Conservation (phyloP, 2,329 filamentous ascomycete species). For the Aspergillus arachidicola region DNA sequence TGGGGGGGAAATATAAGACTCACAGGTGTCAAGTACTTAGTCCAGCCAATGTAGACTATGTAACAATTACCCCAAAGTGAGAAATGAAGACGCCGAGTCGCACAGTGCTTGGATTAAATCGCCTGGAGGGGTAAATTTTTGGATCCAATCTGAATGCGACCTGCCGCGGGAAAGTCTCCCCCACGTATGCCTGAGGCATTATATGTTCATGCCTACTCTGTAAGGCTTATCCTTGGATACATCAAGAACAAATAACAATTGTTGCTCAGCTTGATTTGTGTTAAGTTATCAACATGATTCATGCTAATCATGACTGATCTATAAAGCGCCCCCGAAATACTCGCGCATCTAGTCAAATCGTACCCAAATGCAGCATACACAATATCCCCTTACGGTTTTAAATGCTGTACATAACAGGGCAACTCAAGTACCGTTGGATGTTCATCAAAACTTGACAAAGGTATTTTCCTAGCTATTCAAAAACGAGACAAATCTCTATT, state of each 20-base stretch:
- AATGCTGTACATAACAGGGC: too few relatives aligned
- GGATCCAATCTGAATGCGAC: slow-evolving; percentile 14
- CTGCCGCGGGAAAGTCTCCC: slow-evolving; percentile 6
- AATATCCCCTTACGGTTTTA: background rate
- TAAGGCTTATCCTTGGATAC: background rate
- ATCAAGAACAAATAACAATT: background rate
- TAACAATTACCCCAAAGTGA: slow-evolving; percentile 11
- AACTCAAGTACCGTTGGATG: background rate
- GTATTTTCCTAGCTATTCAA: background rate
- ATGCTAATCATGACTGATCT: background rate
- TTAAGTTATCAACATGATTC: background rate
- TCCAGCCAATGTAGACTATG: slow-evolving; percentile 4
- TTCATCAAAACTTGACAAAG: background rate
- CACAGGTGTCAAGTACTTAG: background rate
- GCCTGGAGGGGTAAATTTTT: slow-evolving; percentile 40
- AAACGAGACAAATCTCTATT: background rate
- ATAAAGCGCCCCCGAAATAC: background rate
- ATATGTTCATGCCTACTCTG: background rate
- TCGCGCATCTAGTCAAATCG: background rate
- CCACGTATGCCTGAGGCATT: slow-evolving; percentile 33
- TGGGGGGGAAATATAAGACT: background rate
- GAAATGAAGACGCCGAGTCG: slow-evolving; percentile 15
- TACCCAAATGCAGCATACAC: background rate
- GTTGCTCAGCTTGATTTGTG: background rate
- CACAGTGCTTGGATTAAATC: slow-evolving; percentile 13